phyloP scores from a whole-genome alignment of 768 basidiomycete genomes.

The Rhizopogon rudus region DNA sequence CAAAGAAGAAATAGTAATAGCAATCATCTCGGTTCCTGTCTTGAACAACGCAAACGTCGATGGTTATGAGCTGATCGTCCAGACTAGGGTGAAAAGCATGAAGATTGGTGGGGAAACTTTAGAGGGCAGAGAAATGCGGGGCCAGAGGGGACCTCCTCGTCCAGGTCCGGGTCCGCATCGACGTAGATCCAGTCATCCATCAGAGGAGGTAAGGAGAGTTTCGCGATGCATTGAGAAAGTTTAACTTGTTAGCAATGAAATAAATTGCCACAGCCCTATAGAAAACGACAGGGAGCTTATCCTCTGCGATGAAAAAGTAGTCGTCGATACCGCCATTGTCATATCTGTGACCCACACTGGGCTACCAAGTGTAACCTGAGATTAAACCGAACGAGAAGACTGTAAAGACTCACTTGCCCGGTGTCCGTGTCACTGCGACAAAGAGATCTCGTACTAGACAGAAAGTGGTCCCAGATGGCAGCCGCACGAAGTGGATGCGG shows the following conservation, averaged over 20 bases:
- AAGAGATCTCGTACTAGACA: slow-evolving; percentile 51
- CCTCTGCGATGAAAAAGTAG: slow-evolving; percentile 44
- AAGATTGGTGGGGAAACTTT: neutral
- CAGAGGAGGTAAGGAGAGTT: slow-evolving; percentile 39
- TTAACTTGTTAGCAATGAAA: slow-evolving; percentile 29
- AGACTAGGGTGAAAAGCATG: slow-evolving; percentile 34
- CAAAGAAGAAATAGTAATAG: slow-evolving; percentile 46
- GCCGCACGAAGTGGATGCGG: too few species aligned
- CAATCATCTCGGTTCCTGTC: too few species aligned
- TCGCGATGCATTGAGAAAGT: slow-evolving; percentile 17
- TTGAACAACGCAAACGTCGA: too few species aligned
- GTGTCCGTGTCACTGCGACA: slow-evolving; percentile 40
- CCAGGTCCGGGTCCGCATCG: too few species aligned
- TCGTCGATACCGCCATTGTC: slow-evolving; percentile 42
- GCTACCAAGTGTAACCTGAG: neutral
- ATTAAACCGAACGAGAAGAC: neutral
- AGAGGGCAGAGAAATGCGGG: neutral
- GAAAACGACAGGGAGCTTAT: slow-evolving; percentile 42
- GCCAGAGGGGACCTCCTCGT: neutral
- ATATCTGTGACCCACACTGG: too few species aligned
- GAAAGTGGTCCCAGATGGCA: slow-evolving; percentile 44
- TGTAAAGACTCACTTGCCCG: slow-evolving; percentile 30
- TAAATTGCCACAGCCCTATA: slow-evolving; percentile 45
- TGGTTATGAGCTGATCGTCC: slow-evolving; percentile 31
- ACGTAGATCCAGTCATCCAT: slow-evolving; percentile 31